These are phyloP conservation scores for Cylindrotheca closterium DNA, from an alignment of 108 stramenopile species.

Conservation along the genomic window DNA sequence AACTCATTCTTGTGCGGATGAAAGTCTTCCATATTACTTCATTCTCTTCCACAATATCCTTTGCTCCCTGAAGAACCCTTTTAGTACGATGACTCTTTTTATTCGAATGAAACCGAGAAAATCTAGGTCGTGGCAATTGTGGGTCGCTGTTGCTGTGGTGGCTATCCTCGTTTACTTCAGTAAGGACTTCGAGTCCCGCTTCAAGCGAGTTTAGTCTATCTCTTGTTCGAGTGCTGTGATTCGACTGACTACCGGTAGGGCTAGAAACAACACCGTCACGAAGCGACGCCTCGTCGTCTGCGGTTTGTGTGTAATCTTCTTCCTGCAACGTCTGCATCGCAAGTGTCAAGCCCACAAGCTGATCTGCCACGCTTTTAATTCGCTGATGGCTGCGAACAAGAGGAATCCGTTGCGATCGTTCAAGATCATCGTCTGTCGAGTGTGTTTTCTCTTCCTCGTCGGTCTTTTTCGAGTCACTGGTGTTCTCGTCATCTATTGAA, in stretches of 20 bases:
- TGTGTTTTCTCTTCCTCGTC: not conserved
- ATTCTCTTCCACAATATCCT: not conserved
- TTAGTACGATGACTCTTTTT: too few relatives aligned
- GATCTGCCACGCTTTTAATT: not conserved
- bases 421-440: not conserved
- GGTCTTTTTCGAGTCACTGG: not conserved
- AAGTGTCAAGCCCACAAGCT: not conserved
- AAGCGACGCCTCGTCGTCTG: too few relatives aligned
- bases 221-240: not conserved
- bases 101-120: not conserved
- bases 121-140: not conserved
- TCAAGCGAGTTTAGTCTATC: not conserved
- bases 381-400: not conserved
- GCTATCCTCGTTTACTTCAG: not conserved
- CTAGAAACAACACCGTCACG: too few relatives aligned
- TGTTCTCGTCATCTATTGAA: constrained; percentile 2
- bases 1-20: not conserved
- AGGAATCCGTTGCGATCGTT: not conserved
- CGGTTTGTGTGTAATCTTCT: too few relatives aligned
- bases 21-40: not conserved
- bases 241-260: not conserved
- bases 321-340: not conserved
- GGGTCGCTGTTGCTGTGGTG: not conserved
- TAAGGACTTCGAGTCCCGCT: not conserved
- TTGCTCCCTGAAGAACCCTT: not conserved